phyloP scores from a whole-genome alignment of 768 basidiomycete genomes.

The Dioszegia crocea region DNA sequence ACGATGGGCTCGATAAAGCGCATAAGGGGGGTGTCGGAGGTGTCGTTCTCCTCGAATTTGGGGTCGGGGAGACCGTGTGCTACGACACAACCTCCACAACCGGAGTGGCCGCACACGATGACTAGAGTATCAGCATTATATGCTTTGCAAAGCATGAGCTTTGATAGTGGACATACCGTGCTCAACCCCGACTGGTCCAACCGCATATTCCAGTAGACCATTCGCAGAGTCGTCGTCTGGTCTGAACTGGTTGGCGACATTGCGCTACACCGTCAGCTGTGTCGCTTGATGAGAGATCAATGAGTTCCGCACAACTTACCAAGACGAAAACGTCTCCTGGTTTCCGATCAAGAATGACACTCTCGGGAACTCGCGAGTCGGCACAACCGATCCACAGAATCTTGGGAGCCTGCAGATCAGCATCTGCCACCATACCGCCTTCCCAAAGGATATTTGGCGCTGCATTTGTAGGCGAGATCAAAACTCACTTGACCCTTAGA shows the following conservation, averaged over 20 bases:
- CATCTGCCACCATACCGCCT: not conserved
- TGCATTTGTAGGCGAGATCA: too few species aligned
- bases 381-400: slow-evolving; percentile 53
- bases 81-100: slow-evolving; percentile 69
- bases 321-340: slow-evolving; percentile 71
- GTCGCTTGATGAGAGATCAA: not conserved
- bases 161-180: slow-evolving; percentile 60
- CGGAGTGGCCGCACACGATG: slow-evolving; percentile 74
- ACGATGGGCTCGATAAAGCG: slow-evolving; percentile 72
- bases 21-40: slow-evolving; percentile 55
- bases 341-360: slow-evolving; percentile 54
- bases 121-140: slow-evolving; percentile 56
- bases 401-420: slow-evolving; percentile 30
- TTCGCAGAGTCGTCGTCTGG: slow-evolving; percentile 66
- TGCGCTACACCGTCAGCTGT: slow-evolving; percentile 56
- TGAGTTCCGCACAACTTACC: slow-evolving; percentile 14
- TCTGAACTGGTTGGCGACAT: slow-evolving; percentile 85
- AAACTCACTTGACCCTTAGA: slow-evolving; percentile 61
- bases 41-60: slow-evolving; percentile 14
- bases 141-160: not conserved
- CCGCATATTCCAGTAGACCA: slow-evolving; percentile 70
- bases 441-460: too few species aligned
- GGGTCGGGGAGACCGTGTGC: slow-evolving; percentile 35
- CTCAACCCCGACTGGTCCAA: slow-evolving; percentile 65
- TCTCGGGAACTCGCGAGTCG: slow-evolving; percentile 80